These are phyloP conservation scores for Pisolithus thermaeus DNA, from an alignment of 1,284 basidiomycete species.

Conservation along the genomic window DNA sequence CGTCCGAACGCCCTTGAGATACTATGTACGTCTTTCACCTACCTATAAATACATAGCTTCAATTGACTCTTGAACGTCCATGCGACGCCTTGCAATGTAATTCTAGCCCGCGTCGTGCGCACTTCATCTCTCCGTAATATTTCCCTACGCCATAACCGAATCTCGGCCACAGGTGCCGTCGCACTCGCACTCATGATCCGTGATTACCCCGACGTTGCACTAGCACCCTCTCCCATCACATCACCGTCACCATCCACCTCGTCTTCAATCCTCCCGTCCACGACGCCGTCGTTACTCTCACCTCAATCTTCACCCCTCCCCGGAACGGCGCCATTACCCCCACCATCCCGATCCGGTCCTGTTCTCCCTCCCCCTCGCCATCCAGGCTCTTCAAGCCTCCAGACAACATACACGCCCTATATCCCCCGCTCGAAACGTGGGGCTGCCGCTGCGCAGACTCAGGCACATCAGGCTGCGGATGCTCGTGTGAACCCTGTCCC, in stretches of 20 bases:
- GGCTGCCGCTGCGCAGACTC: conserved; percentile 17
- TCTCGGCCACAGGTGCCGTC: conserved; percentile 77
- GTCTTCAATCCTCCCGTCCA: conserved; percentile 16
- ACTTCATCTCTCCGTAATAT: conserved; percentile 81
- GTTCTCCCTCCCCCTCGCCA: conserved; percentile 55
- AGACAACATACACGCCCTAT: conserved; percentile 78
- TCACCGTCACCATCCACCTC: conserved; percentile 14
- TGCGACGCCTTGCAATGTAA: not conserved
- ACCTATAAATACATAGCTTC: not conserved
- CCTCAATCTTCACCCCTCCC: conserved; percentile 18
- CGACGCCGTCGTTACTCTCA: conserved; percentile 15
- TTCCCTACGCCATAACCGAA: conserved; percentile 82
- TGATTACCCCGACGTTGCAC: conserved; percentile 81
- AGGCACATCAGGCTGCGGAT: conserved; percentile 43
- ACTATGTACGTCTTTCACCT: conserved; percentile 53
- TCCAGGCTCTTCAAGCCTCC: conserved; percentile 37
- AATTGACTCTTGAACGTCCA: not conserved
- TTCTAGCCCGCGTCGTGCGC: conserved; percentile 71
- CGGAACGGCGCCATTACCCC: conserved; percentile 23
- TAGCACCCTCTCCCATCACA: conserved; percentile 21
- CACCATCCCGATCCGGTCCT: conserved; percentile 36
- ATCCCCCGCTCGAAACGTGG: conserved; percentile 58
- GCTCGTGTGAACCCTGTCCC: conserved; percentile 43
- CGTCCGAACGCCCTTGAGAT: conserved; percentile 69
- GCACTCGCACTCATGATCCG: conserved; percentile 93